Evolutionary conservation across 805 yeast species (phyloP), one percentile per base, ranked within the genome.

Genomic region (Saccharomycopsis oosterbeekiorum): DNA sequence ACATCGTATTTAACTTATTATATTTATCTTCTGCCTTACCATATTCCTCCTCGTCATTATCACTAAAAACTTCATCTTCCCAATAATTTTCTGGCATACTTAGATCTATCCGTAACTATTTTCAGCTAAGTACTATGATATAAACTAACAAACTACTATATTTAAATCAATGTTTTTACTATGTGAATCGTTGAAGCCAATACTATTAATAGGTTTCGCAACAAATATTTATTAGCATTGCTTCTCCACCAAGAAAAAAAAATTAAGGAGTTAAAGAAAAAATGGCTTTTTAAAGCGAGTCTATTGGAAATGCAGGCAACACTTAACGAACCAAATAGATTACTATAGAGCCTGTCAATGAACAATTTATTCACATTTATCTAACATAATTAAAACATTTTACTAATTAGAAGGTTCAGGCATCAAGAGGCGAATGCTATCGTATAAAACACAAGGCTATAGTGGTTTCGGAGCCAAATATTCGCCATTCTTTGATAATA

Each of bases 401-500:
- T 6, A 29, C 6, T 29, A 29, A 29, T 29, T 29, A 29, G 6
- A 29, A 3, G 3, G 3, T 29, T 29, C 3, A 29, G 6, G 6
- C 3, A 4, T n/a, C 24, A 12, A 2, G 50, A 19, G 24, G 24
- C 58, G 43, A 21, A 89, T 91, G 97, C 78, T 89, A 19, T 76
- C 85, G 2, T 90, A 78, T 70, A 77, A 88, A 66, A 89, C 96
- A 29, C 74, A 76, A 17, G 96, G 97, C 0, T 90, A 82, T 73
- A 87, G 90, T 69, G 97, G 97, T 15, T 89, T 89, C 70, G 85
- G 86, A 0, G 87, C 91, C 15, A 86, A 86, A 68, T 94, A 93
- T 75, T 90, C 97, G 0, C 97, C 98, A 1, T 93, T 84, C 68
- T 88, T 84, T 67, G 98, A 93, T 72, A 89, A 88, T 74, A 88